A percentile compares a stretch with the other conserved stretches of the same genome.
These are phyloP conservation scores for Phymatotrichopsis omnivora DNA, from an alignment of 2,329 filamentous ascomycete genomes.

Conservation along the genomic window DNA sequence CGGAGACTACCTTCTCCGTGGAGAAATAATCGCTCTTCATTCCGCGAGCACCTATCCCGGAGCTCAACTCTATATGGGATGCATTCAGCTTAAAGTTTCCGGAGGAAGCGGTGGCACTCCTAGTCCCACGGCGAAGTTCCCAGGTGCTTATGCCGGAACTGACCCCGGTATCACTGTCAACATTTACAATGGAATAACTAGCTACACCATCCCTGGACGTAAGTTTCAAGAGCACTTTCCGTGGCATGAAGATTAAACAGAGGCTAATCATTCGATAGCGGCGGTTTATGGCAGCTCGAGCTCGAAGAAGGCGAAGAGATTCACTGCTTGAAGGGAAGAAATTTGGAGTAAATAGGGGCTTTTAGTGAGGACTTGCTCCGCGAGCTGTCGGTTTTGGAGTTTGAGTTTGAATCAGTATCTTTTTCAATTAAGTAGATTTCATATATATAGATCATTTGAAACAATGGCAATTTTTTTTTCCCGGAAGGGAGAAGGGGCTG, in stretches of 20 bases:
- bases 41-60: conserved; percentile 7
- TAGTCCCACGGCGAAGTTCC: conserved; percentile 27
- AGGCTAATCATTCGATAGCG: conserved; percentile 4
- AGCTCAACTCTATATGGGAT: conserved; percentile 31
- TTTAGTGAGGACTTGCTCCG: no score
- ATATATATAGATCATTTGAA: no score
- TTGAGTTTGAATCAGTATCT: no score
- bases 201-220: conserved; percentile 28
- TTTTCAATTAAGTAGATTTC: no score
- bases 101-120: conserved; percentile 28
- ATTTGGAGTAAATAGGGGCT: background rate
- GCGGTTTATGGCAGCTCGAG: conserved; percentile 5
- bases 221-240: background rate
- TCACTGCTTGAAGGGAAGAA: background rate
- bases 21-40: conserved; percentile 22
- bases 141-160: conserved; percentile 32
- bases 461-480: no score
- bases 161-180: conserved; percentile 37
- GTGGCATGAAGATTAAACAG: background rate
- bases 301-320: conserved; percentile 4
- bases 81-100: conserved; percentile 30
- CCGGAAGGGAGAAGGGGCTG: no score
- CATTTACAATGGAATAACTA: conserved; percentile 25
- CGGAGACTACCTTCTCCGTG: conserved; percentile 36
- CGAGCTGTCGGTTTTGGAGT: no score